These are phyloP conservation scores for Entomortierella lignicola DNA, from an alignment of 192 early-diverging fungal species.

Conservation along the genomic window DNA sequence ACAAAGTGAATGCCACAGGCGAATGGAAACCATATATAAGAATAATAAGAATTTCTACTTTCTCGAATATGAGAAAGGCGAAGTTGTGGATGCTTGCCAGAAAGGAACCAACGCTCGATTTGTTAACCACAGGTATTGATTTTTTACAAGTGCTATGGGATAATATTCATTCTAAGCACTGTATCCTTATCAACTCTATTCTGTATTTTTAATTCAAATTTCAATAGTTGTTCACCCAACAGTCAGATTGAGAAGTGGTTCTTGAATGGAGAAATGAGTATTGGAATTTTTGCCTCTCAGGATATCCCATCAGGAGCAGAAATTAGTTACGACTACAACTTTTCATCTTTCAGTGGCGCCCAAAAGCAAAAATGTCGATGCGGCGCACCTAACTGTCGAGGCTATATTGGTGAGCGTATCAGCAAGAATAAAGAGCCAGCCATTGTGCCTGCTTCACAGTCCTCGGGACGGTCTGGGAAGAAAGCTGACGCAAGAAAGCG, in stretches of 20 bases:
- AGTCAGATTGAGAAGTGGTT: conserved; percentile 93
- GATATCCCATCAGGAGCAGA: conserved; percentile 77
- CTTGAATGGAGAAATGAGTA: conserved; percentile 73
- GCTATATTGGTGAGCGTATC: conserved; percentile 63
- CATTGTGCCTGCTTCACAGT: background rate
- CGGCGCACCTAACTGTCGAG: conserved; percentile 74
- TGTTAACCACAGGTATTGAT: conserved; percentile 79
- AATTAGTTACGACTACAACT: conserved; percentile 90
- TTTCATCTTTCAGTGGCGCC: conserved; percentile 73
- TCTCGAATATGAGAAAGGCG: conserved; percentile 76
- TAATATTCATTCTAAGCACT: too few relatives aligned
- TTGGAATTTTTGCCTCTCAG: conserved; percentile 79
- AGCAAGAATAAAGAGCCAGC: conserved; percentile 28
- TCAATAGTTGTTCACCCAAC: conserved; percentile 79
- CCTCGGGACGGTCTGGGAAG: conserved; percentile 13
- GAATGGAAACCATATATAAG: conserved; percentile 78
- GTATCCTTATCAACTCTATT: too few relatives aligned
- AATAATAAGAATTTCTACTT: conserved; percentile 81
- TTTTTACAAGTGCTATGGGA: too few relatives aligned
- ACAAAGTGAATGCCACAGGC: conserved; percentile 69
- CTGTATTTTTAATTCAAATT: background rate
- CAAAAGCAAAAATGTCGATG: conserved; percentile 78
- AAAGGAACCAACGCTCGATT: conserved; percentile 87
- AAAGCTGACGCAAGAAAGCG: conserved; percentile 33
- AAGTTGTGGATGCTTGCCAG: conserved; percentile 82